These are phyloP conservation scores for Sugiyamaella paludigena DNA, from an alignment of 1,139 yeast genomes.

Conservation along the genomic window DNA sequence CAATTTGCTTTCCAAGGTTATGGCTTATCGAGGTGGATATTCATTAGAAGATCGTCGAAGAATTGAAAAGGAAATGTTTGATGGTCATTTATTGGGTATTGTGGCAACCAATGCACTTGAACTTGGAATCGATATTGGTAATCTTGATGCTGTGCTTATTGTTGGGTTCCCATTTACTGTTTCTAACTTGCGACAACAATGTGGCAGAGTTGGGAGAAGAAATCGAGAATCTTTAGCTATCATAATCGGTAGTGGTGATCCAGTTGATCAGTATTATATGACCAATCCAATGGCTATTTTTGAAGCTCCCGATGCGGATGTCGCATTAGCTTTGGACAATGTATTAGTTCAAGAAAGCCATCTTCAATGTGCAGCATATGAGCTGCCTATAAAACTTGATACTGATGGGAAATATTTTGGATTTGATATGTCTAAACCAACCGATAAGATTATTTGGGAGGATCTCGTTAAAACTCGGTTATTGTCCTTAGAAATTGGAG, in stretches of 20 bases:
- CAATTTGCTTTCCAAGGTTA: conserved; percentile 57
- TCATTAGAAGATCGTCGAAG: conserved; percentile 78
- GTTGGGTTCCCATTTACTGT: conserved; percentile 90
- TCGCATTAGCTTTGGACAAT: conserved; percentile 55
- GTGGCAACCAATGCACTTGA: conserved; percentile 95
- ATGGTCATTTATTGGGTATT: conserved; percentile 78
- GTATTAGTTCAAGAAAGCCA: conserved; percentile 69
- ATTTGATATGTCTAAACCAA: not conserved
- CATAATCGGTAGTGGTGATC: conserved; percentile 78
- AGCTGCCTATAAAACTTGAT: conserved; percentile 57
- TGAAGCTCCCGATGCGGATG: conserved; percentile 41
- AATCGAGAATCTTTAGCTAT: conserved; percentile 68
- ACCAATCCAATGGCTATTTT: conserved; percentile 65
- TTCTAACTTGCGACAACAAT: conserved; percentile 87
- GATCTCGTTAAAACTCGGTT: conserved; percentile 6
- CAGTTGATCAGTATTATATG: conserved; percentile 83
- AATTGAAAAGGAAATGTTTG: conserved; percentile 87
- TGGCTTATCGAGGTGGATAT: conserved; percentile 96
- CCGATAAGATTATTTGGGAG: conserved; percentile 6
- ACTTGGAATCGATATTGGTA: conserved; percentile 91
- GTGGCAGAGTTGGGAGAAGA: conserved; percentile 92
- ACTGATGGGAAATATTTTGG: conserved; percentile 59
- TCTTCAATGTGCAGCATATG: conserved; percentile 92
- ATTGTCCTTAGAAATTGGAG: conserved; percentile 1
- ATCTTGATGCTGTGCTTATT: conserved; percentile 82